Conservation (phyloP, 768 basidiomycete species). For the Suillus subalutaceus region DNA sequence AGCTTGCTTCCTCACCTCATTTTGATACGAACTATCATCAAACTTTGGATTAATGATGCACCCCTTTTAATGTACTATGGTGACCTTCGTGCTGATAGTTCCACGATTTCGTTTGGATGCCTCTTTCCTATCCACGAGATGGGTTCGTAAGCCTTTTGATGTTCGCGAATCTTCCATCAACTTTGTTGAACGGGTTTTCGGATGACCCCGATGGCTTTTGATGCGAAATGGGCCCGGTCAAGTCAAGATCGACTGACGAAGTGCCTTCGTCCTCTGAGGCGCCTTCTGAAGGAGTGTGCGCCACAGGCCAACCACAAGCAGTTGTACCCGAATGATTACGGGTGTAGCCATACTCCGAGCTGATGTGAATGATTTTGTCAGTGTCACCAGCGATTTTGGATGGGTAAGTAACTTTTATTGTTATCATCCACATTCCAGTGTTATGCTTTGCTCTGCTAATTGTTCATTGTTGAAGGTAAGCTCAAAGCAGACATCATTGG, state of each 20-base stretch:
- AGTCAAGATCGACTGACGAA: not conserved
- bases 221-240: not conserved
- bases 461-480: not conserved
- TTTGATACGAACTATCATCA: not conserved
- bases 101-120: not conserved
- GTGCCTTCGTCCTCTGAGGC: not conserved
- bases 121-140: not conserved
- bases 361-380: not conserved
- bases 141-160: not conserved
- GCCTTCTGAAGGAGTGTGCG: not conserved
- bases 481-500: not conserved
- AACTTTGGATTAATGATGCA: conserved; percentile 4
- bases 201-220: not conserved
- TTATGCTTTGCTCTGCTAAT: not conserved
- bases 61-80: not conserved
- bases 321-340: not conserved
- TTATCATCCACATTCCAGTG: not conserved
- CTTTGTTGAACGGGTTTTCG: not conserved
- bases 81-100: not conserved
- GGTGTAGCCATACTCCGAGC: not conserved
- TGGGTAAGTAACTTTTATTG: not conserved
- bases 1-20: not conserved
- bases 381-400: not conserved
- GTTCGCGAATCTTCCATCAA: not conserved
- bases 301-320: not conserved